Evolutionary conservation across 176 grass and related monocot genomes (phyloP), one percentile per base, ranked within the genome.

Genomic region (Carex pumila): DNA sequence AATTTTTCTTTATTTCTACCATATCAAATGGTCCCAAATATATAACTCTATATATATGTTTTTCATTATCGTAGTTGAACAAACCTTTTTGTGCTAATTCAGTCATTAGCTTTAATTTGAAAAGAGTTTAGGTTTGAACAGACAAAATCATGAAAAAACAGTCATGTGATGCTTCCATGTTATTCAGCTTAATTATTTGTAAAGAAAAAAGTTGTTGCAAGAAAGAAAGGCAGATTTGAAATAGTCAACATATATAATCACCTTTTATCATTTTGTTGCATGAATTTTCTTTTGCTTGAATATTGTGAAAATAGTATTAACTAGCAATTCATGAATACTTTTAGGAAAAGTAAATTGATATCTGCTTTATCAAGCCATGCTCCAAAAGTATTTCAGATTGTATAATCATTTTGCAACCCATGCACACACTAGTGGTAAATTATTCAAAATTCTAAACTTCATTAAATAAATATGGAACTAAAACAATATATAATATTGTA

Each of bases 281-380:
- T 64, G 17, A 63, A 43, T 6, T 81, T 59, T 61, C 6, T 81
- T 81, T 55, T 12, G 45, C 5, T 3, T 53, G 11, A 75, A 53
- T 75, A 65, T 25, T 83, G 41, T 83, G 61, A 83, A 55, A 67
- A 34, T 36, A 81, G 4, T 47, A 81, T 64, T 61, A 80, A 59
- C 75, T 59, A 79, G 63, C 43, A 12, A 22, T 82, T 65, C 45
- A 50, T 68, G 43, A 54, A 34, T 50, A 56, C 72, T 55, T 77
- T 56, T 55, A n/a, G 3, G 15, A 39, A 56, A 52, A 31, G 12
- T 56, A 56, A 25, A 73, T 73, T 14, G 30, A 73, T 15, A 73
- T 4, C 43, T 56, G 34, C 37, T 73, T 73, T 77, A 34, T 77
- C 50, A 77, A 55, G 25, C 73, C 21, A 77, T 77, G 73, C 52